Evolutionary conservation across 2,329 filamentous ascomycete genomes (phyloP), one percentile per base, ranked within the genome.

Genomic region (Tolypocladium cylindrosporum): DNA sequence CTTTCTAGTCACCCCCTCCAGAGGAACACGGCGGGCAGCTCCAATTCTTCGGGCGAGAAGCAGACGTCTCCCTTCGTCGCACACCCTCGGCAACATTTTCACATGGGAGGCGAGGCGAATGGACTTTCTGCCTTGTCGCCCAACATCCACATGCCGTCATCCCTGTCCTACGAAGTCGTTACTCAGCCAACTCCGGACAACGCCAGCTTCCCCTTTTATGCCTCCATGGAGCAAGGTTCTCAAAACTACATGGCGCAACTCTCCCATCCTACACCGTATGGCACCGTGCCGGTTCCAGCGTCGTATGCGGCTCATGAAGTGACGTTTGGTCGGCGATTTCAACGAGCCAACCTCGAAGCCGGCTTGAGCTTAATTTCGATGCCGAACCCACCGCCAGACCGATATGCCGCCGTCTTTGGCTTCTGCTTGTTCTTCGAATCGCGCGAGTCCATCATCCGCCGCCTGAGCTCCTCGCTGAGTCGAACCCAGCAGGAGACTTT

Each of bases 301-400:
- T 84, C 83, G 0, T 86, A 86, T 67, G 78, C 83, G 11, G 79
- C 81, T 58, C 77, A 83, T 34, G 89, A 92, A 68, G 74, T 77
- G 1, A 85, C 80, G 1, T 92, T 95, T 63, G 84, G 85, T 13
- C 83, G 89, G 9, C 80, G 87, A 5, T 74, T 95, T 5, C 87
- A 90, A 54, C 82, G 90, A 48, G 77, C 77, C 56, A 78, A 84
- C 2, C 64, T 86, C 1, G 89, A 95, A 70, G 72, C 77, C 34
- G 88, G 79, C 0, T 82, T 85, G 58, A 72, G 75, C 3, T 71
- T 92, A 1, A 75, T 89, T 3, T 73, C 68, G 16, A 76, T 77
- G 68, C 66, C 72, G 2, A 72, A 77, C 61, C 78, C 82, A 54
- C 76, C 80, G 0, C 76, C 77, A 2, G 68, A 74, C 2, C 70